Evolutionary conservation across 2,329 filamentous ascomycete genomes (phyloP), one percentile per base, ranked within the genome.

Genomic region (Pseudocercospora eumusae): DNA sequence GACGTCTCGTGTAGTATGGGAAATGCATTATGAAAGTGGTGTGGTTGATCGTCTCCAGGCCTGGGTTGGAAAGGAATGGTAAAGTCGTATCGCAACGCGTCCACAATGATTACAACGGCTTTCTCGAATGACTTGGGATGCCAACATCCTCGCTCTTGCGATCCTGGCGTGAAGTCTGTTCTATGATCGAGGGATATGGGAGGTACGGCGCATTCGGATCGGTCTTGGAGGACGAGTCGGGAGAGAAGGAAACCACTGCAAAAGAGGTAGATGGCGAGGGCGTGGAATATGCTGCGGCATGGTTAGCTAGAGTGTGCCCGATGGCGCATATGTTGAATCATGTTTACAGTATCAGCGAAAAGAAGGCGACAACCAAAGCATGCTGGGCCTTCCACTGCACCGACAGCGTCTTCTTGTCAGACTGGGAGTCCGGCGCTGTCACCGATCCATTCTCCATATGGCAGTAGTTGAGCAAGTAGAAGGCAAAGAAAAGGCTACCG

Each of bases 81-180:
- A 71, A 99, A 99, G 76, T 99, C 95, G 78, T 99, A 99, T 63
- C 95, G 89, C 62, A 99, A 83, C 57, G 95, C 95, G 76, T 99
- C 95, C 61, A 99, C 89, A 56, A 99, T 80, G 60, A 99, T 85
- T 23, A 99, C 84, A 52, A 99, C 88, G 10, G 93, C 93, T 74
- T 93, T 95, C 65, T 96, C 86, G 74, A 98, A 99, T 1, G 87
- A 91, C 79, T 92, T 96, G 33, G 92, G 91, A 75, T 98, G 92
- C 95, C 95, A 99, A 82, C 95, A 99, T 67, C 95, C 95, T 61
- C 83, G 81, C 21, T 85, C 75, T 21, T 76, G 67, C 27, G 77
- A 75, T 42, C 78, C 78, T 1, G 77, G 69, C 18, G 68, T 71
- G 62, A 79, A 75, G 20, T 47, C 49, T 64, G 31, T 68, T 71